A percentile compares a stretch with the other conserved stretches of the same genome.
Conservation (phyloP, 1,284 basidiomycete species). For the Lentinus polychrous region DNA sequence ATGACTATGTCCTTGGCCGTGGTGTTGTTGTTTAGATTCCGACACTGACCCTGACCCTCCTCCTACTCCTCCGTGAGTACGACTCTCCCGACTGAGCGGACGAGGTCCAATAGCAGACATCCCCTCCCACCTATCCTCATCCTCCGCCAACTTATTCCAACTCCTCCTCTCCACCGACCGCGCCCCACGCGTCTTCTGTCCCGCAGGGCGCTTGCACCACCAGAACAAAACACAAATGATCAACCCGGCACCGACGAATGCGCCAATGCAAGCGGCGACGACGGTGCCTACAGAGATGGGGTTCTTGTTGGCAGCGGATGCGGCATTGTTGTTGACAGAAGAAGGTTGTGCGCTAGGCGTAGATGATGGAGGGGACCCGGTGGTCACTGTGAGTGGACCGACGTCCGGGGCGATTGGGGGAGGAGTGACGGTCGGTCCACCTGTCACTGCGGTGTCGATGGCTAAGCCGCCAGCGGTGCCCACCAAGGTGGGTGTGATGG, state of each 20-base stretch:
- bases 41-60: too few species aligned
- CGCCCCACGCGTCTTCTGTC: slow-evolving; percentile 8
- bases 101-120: slow-evolving; percentile 2
- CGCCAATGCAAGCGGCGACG: slow-evolving; percentile 27
- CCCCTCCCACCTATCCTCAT: slow-evolving; percentile 17
- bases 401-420: background rate
- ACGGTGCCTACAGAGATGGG: slow-evolving; percentile 25
- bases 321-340: slow-evolving; percentile 7
- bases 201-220: slow-evolving; percentile 19
- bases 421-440: background rate
- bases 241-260: slow-evolving; percentile 23
- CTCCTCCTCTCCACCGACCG: slow-evolving; percentile 5
- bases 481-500: background rate
- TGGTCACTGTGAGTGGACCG: slow-evolving; percentile 2
- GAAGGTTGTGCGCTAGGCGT: slow-evolving; percentile 6
- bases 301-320: slow-evolving; percentile 10
- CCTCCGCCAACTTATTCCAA: slow-evolving; percentile 18
- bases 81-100: background rate
- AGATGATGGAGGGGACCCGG: slow-evolving; percentile 11
- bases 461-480: background rate
- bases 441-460: background rate
- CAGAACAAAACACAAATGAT: slow-evolving; percentile 23
- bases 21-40: too few species aligned
- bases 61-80: too few species aligned
- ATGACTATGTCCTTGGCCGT: background rate